A percentile compares a stretch with the other conserved stretches of the same genome.
Conservation (phyloP, 2,329 filamentous ascomycete genomes). For the Zalaria obscura region DNA sequence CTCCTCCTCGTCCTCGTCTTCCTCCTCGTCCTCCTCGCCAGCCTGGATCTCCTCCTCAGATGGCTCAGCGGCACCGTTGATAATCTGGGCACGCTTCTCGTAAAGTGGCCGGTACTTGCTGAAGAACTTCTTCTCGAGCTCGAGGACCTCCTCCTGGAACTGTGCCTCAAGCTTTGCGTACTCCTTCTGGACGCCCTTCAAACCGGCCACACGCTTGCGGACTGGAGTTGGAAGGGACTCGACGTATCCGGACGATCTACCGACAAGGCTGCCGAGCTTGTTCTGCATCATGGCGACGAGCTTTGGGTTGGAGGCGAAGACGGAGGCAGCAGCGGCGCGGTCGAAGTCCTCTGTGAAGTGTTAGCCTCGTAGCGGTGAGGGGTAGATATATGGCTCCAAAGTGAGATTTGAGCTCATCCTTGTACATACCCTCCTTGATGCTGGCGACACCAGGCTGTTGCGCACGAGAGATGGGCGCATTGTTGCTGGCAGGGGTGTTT, state of each 20-base stretch:
- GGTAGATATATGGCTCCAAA: no score
- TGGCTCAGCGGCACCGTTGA: slow-evolving; percentile 78
- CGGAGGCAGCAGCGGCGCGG: slow-evolving; percentile 69
- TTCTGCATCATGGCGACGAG: slow-evolving; percentile 97
- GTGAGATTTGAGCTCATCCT: slow-evolving; percentile 3
- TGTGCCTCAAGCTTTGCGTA: slow-evolving; percentile 96
- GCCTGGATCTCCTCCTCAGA: slow-evolving; percentile 75
- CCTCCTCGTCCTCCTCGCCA: slow-evolving; percentile 66
- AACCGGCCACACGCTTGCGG: slow-evolving; percentile 81
- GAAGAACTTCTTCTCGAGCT: slow-evolving; percentile 99
- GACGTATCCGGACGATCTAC: slow-evolving; percentile 92
- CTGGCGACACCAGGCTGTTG: slow-evolving; percentile 87
- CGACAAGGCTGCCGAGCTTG: slow-evolving; percentile 83
- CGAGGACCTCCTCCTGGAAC: slow-evolving; percentile 95
- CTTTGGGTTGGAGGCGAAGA: slow-evolving; percentile 91
- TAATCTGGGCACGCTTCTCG: slow-evolving; percentile 81
- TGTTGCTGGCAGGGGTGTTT: slow-evolving; percentile 86
- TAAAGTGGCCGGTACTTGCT: slow-evolving; percentile 97
- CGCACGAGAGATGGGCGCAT: slow-evolving; percentile 88
- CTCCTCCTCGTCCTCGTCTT: slow-evolving; percentile 43
- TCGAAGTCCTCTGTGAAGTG: slow-evolving; percentile 66
- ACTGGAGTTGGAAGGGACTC: slow-evolving; percentile 85
- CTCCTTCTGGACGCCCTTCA: slow-evolving; percentile 97
- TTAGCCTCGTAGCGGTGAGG: slow-evolving; percentile 8
- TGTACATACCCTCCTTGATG: slow-evolving; percentile 82